Base-by-base conservation (phyloP, 83 land plant species). In the Thuja plicata region DNA sequence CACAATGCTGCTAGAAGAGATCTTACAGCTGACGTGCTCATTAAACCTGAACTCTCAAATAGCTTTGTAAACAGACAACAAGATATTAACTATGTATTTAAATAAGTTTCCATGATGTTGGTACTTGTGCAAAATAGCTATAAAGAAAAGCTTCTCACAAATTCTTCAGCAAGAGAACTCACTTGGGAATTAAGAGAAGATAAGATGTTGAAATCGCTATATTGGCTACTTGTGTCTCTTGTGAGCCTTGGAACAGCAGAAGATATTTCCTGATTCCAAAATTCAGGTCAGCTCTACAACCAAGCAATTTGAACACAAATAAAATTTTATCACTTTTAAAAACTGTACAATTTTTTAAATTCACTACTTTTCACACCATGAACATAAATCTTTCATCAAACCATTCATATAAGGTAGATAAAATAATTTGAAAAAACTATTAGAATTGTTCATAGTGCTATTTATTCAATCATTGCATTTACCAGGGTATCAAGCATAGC, bases 181-280 rank as follows among this genome's bases (percentile, higher is more conserved):
- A 97, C 99, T 97, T 98, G 99, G 88, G 99, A 96, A 91, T 98
- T 98, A 79, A 96, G 91, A 85, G 97, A 97, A 50, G 99, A 96
- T 19, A 98, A 94, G 86, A 98, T 94, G 86, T 93, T 91, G 87
- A 98, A 95, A 82, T 98, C 99, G 89, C 96, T 96, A 52, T 94
- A 94, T 70, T 97, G 99, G 12, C 95, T 95, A 89, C 97, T 90
- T 60, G 91, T 85, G 81, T 98, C 99, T 40, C 97, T 94, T 16
- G 94, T 91, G 82, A 97, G 91, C 82, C 94, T 93, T 87, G 96
- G 91, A 38, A 93, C 98, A 89, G 91, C 89, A 50, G 95, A 88
- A 12, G 97, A 93, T 71, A 93, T 95, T 89, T 97, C 99, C 98
- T 97, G 80, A 52, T 88, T 27, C 41, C 41, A 52, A 3, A 84